Evolutionary conservation across 176 grass and related monocot genomes (phyloP).

Genomic region (Raddia distichophylla): DNA sequence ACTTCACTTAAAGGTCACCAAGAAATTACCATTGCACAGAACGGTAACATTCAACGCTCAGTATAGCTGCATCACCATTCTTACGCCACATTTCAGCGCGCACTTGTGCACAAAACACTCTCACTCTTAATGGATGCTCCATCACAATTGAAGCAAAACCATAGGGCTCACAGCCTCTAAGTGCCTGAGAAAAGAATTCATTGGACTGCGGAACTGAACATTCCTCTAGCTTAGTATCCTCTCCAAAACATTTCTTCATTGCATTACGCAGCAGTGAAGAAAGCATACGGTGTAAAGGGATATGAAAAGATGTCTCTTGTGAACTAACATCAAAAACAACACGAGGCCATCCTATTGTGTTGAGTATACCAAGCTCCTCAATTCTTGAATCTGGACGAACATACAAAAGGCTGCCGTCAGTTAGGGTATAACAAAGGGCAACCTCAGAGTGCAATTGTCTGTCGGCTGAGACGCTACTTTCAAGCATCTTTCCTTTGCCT

Average conservation of each 20-base stretch:
- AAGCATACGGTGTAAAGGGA: conserved; percentile 96
- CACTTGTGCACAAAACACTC: conserved; percentile 96
- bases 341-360: conserved; percentile 68
- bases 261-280: conserved; percentile 74
- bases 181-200: conserved; percentile 73
- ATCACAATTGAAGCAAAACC: conserved; percentile 88
- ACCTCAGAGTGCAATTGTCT: conserved; percentile 43
- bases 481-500: conserved; percentile 49
- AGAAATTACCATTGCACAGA: conserved; percentile 84
- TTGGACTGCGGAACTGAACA: conserved; percentile 41
- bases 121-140: conserved; percentile 94
- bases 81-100: conserved; percentile 97
- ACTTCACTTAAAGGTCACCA: conserved; percentile 15
- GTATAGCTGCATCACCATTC: conserved; percentile 91
- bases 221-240: conserved; percentile 54
- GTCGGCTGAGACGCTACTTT: conserved; percentile 41
- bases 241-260: conserved; percentile 70
- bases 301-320: conserved; percentile 96
- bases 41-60: conserved; percentile 84
- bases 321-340: conserved; percentile 88
- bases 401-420: conserved; percentile 66
- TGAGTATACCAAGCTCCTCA: conserved; percentile 71
- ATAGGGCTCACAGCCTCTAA: conserved; percentile 62
- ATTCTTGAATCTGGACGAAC: conserved; percentile 62
- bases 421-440: conserved; percentile 54